Evolutionary conservation across 1,284 basidiomycete genomes (phyloP).

Genomic region (Ustilago cynodontis): DNA sequence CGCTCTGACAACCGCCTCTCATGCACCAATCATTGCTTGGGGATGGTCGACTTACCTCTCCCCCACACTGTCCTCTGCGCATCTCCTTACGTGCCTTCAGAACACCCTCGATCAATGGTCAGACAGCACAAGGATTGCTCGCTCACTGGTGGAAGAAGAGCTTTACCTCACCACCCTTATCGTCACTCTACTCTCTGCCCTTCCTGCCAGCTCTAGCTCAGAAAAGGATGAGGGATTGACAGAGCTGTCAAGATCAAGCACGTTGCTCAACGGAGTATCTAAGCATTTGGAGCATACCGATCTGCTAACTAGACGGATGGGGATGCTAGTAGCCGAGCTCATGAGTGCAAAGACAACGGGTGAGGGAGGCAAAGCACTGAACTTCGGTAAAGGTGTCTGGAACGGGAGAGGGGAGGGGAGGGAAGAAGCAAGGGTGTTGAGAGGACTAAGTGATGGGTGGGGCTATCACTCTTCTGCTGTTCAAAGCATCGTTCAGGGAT

Average conservation of each 20-base stretch:
- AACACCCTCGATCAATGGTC: conserved; percentile 25
- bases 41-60: conserved; percentile 17
- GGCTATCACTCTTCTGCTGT: background rate
- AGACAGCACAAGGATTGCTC: conserved; percentile 9
- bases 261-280: conserved; percentile 81
- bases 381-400: conserved; percentile 82
- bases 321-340: conserved; percentile 89
- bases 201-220: background rate
- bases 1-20: background rate
- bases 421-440: conserved; percentile 60
- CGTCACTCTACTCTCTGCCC: conserved; percentile 74
- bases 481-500: background rate
- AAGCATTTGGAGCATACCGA: conserved; percentile 76
- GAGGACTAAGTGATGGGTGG: conserved; percentile 47
- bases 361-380: conserved; percentile 74
- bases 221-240: background rate
- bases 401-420: conserved; percentile 80
- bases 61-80: background rate
- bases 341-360: conserved; percentile 34
- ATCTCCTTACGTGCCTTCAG: background rate
- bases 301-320: conserved; percentile 82
- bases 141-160: conserved; percentile 13
- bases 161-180: conserved; percentile 80
- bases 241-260: conserved; percentile 72
- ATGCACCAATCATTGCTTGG: conserved; percentile 32